Base-by-base conservation (phyloP, 2,329 filamentous ascomycete species). In the Trichophyton benhamiae region DNA sequence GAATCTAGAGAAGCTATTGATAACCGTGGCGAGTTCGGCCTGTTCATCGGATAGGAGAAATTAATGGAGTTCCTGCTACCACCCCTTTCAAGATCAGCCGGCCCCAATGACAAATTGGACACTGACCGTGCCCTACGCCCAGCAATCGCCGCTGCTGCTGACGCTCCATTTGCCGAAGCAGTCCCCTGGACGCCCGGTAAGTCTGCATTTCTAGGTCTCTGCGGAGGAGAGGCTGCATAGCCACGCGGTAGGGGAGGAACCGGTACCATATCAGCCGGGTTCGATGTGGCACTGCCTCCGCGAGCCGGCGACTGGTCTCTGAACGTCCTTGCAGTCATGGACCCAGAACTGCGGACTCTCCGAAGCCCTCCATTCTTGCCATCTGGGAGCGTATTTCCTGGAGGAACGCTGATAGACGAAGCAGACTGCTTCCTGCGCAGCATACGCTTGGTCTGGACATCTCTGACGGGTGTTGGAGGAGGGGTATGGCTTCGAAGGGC, bases 301-400 rank as follows among this genome's bases (percentile, higher is more conserved):
- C 74, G 73, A 61, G 68, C 69, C 63, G 81, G 89, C 3, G 86
- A 95, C 2, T 86, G 84, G 11, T 87, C 87, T 66, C 91, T 85
- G 73, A 96, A 96, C 0, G 90, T 91, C 62, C 92, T 84, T 72
- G 92, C 88, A 33, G 84, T 87, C 91, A 97, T 95, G 58, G 91
- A 96, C 22, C 85, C 82, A 30, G 82, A 82, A 74, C 91, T 95
- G 61, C 79, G 82, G 42, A 82, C 79, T 68, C 89, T 80, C 64
- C 86, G 80, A 63, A 91, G 76, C 59, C 77, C 76, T 30, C 41
- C 71, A 64, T 71, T 71, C 67, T 65, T 74, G 66, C 66, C 73
- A 61, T 65, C 74, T 61, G 72, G 73, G 60, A 68, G 73, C 66
- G 72, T 76, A 62, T 75, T 72, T 63, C 76, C 70, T 53, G 74